These are phyloP conservation scores for Yarrowia sp. DNA, from an alignment of 805 yeast species.

Conservation along the genomic window DNA sequence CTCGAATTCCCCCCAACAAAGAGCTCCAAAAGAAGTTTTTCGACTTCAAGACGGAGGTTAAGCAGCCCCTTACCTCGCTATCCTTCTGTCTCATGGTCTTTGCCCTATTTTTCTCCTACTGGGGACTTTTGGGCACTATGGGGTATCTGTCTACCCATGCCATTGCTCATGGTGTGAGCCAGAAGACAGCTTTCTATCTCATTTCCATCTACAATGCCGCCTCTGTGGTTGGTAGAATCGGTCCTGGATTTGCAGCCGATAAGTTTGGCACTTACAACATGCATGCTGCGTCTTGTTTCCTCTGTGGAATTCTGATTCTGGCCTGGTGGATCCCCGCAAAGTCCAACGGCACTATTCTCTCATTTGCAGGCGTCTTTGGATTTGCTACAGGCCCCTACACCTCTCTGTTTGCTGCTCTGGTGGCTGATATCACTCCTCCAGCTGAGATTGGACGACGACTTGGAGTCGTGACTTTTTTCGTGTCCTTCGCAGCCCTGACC, in stretches of 20 bases:
- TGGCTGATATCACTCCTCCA: slow-evolving; percentile 35
- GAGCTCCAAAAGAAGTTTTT: slow-evolving; percentile 27
- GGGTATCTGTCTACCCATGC: slow-evolving; percentile 41
- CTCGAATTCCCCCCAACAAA: slow-evolving; percentile 35
- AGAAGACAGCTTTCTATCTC: slow-evolving; percentile 35
- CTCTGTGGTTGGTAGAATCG: slow-evolving; percentile 50
- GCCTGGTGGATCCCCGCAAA: slow-evolving; percentile 33
- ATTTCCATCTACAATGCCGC: slow-evolving; percentile 39
- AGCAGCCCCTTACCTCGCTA: neutral
- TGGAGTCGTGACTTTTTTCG: slow-evolving; percentile 3
- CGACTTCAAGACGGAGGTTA: slow-evolving; percentile 4
- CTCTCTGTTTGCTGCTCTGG: slow-evolving; percentile 37
- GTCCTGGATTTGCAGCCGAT: slow-evolving; percentile 51
- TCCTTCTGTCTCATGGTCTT: slow-evolving; percentile 33
- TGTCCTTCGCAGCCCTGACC: slow-evolving; percentile 9
- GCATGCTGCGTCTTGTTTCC: neutral
- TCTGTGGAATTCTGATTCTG: slow-evolving; percentile 30
- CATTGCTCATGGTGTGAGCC: slow-evolving; percentile 31
- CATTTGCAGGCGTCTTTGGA: slow-evolving; percentile 38
- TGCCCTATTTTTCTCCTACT: slow-evolving; percentile 31
- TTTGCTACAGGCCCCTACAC: slow-evolving; percentile 39
- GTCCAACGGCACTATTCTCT: slow-evolving; percentile 34
- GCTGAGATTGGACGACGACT: slow-evolving; percentile 8
- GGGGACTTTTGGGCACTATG: slow-evolving; percentile 43
- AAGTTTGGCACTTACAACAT: slow-evolving; percentile 47